Conservation (phyloP, 495 filamentous ascomycete species). For the Penicillium arizonense region DNA sequence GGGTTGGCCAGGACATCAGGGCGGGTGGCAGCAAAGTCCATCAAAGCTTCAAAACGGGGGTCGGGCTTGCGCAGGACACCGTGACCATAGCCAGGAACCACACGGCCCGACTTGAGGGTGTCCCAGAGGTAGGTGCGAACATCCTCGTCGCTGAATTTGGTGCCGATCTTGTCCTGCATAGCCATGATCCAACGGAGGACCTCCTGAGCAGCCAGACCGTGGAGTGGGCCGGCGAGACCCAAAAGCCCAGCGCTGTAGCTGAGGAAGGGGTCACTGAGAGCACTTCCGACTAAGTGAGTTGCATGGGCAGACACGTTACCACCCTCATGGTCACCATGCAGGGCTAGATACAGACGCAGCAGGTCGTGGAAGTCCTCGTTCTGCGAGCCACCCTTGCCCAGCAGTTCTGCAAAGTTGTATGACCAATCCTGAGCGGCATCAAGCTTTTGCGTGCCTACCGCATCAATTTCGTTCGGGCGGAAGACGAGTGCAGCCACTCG, state of each 20-base stretch:
- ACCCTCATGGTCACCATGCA: slow-evolving; percentile 97
- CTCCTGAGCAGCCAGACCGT: slow-evolving; percentile 95
- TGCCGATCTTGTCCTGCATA: slow-evolving; percentile 87
- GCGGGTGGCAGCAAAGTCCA: slow-evolving; percentile 87
- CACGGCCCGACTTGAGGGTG: slow-evolving; percentile 88
- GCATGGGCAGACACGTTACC: slow-evolving; percentile 96
- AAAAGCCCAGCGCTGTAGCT: slow-evolving; percentile 95
- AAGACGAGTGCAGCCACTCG: slow-evolving; percentile 97
- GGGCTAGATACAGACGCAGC: slow-evolving; percentile 86
- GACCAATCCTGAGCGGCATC: slow-evolving; percentile 83
- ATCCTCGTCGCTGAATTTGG: slow-evolving; percentile 71
- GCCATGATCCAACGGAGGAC: slow-evolving; percentile 92
- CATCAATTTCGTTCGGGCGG: slow-evolving; percentile 78
- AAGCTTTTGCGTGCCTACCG: slow-evolving; percentile 42
- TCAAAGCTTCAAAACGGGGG: slow-evolving; percentile 91
- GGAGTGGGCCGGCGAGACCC: slow-evolving; percentile 90
- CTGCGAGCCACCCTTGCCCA: slow-evolving; percentile 82
- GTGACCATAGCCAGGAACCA: slow-evolving; percentile 97
- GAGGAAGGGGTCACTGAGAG: slow-evolving; percentile 91
- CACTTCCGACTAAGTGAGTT: slow-evolving; percentile 97
- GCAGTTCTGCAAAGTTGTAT: slow-evolving; percentile 96
- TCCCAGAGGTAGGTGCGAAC: slow-evolving; percentile 88
- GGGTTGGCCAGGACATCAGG: slow-evolving; percentile 84
- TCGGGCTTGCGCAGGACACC: slow-evolving; percentile 97
- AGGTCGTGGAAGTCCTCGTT: slow-evolving; percentile 95